Percentiles rank a stretch among this genome's conserved stretches.
phyloP scores from a whole-genome alignment of 2,329 filamentous ascomycete genomes.

The Cladophialophora psammophila region DNA sequence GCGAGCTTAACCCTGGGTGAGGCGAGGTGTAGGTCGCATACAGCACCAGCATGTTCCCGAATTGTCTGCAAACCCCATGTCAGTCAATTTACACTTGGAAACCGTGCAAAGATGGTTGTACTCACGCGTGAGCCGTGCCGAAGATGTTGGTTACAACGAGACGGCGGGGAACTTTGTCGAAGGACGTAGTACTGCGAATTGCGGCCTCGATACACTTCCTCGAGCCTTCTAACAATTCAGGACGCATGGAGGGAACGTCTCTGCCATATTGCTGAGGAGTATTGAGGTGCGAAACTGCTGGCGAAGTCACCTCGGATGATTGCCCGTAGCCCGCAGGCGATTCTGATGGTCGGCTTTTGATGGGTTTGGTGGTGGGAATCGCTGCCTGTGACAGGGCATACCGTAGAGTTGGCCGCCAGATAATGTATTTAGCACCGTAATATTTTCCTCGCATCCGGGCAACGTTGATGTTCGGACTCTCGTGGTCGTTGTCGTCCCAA shows the following conservation, averaged over 20 bases:
- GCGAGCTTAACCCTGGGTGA: slow-evolving; percentile 58
- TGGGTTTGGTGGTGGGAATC: slow-evolving; percentile 4
- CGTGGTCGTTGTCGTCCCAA: slow-evolving; percentile 73
- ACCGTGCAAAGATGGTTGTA: slow-evolving; percentile 40
- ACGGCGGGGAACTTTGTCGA: slow-evolving; percentile 70
- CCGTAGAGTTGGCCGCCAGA: slow-evolving; percentile 78
- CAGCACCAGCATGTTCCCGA: slow-evolving; percentile 92
- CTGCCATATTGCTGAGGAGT: slow-evolving; percentile 45
- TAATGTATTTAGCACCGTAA: slow-evolving; percentile 90
- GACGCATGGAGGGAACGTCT: slow-evolving; percentile 45
- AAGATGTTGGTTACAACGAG: slow-evolving; percentile 95
- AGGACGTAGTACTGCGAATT: slow-evolving; percentile 83
- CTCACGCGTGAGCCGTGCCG: slow-evolving; percentile 94
- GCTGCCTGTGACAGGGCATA: slow-evolving; percentile 59
- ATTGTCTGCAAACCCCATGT: slow-evolving; percentile 71
- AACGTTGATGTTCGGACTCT: slow-evolving; percentile 76
- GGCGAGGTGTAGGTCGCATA: slow-evolving; percentile 78
- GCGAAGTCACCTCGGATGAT: slow-evolving; percentile 48
- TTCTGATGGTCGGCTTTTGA: slow-evolving; percentile 37
- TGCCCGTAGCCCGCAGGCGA: slow-evolving; percentile 45
- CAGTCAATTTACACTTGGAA: slow-evolving; percentile 34
- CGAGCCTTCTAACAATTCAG: slow-evolving; percentile 57
- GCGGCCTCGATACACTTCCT: slow-evolving; percentile 73
- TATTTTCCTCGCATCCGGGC: slow-evolving; percentile 92
- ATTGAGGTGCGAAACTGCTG: slow-evolving; percentile 44